These are phyloP conservation scores for Chenopodium formosanum DNA, from an alignment of 148 eudicot genomes.

Conservation along the genomic window DNA sequence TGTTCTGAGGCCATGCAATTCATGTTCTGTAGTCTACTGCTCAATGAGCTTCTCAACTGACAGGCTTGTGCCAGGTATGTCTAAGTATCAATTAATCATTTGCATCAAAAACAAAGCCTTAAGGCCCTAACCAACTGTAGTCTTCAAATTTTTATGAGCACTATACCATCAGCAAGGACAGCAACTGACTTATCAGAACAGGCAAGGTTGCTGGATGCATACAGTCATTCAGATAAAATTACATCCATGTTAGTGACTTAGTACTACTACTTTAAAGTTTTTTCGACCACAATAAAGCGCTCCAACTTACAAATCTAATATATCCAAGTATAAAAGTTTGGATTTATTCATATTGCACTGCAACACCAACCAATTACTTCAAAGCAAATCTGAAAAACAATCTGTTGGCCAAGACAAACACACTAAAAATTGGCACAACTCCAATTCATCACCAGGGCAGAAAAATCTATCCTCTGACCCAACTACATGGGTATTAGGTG, in stretches of 20 bases:
- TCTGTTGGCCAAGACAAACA: background rate
- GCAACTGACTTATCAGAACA: background rate
- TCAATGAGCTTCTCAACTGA: background rate
- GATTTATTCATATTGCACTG: background rate
- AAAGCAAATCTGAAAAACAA: background rate
- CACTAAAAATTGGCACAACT: background rate
- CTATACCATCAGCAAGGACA: background rate
- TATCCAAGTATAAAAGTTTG: background rate
- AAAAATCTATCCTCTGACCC: background rate
- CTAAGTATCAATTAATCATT: background rate
- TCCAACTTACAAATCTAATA: background rate
- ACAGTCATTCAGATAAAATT: too few species aligned
- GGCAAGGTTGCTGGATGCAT: too few species aligned
- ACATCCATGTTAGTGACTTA: too few species aligned
- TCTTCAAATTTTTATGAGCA: background rate
- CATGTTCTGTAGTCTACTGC: background rate
- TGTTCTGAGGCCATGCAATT: background rate
- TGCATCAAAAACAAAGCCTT: background rate
- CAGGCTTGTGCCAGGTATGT: background rate
- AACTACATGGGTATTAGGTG: background rate
- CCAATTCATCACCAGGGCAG: background rate
- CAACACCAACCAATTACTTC: background rate
- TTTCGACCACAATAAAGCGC: background rate
- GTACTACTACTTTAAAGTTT: background rate
- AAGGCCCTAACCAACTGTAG: background rate